Percentiles rank a stretch among this genome's conserved stretches.
These are phyloP conservation scores for Capsicum rhomboideum DNA, from an alignment of 257 asterid species.

Conservation along the genomic window DNA sequence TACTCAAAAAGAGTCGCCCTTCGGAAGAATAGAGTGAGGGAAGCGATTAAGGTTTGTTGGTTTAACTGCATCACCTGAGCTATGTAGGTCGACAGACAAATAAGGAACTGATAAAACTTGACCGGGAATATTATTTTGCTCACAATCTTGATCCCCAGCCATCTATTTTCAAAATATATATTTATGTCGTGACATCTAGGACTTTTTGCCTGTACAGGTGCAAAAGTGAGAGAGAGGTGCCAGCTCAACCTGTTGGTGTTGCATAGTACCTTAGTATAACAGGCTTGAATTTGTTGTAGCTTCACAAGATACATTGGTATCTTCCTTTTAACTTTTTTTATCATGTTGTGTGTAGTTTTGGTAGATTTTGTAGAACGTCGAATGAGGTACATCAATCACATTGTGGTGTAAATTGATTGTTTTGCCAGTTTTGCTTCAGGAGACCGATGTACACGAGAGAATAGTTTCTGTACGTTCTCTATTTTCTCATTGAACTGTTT, in stretches of 20 bases:
- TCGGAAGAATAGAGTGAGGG: neutral
- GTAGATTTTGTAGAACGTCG: neutral
- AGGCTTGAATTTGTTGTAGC: neutral
- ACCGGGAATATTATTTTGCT: neutral
- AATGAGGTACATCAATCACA: neutral
- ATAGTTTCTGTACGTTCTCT: neutral
- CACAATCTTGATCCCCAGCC: neutral
- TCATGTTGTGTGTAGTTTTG: neutral
- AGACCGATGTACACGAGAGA: neutral
- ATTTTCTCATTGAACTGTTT: neutral
- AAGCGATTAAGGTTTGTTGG: neutral
- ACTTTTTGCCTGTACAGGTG: slow-evolving; percentile 21
- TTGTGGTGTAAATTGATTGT: neutral
- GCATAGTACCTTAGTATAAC: neutral
- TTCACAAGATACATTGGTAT: neutral
- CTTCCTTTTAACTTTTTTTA: neutral
- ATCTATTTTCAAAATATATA: neutral
- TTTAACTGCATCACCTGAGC: neutral
- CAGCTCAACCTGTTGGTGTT: slow-evolving; percentile 19
- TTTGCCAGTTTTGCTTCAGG: neutral
- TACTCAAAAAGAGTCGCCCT: neutral
- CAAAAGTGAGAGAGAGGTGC: slow-evolving; percentile 23
- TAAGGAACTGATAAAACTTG: neutral
- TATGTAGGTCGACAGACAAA: neutral
- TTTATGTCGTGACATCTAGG: neutral